These are phyloP conservation scores for Exsudoporus frostii DNA, from an alignment of 768 basidiomycete species.

Conservation along the genomic window DNA sequence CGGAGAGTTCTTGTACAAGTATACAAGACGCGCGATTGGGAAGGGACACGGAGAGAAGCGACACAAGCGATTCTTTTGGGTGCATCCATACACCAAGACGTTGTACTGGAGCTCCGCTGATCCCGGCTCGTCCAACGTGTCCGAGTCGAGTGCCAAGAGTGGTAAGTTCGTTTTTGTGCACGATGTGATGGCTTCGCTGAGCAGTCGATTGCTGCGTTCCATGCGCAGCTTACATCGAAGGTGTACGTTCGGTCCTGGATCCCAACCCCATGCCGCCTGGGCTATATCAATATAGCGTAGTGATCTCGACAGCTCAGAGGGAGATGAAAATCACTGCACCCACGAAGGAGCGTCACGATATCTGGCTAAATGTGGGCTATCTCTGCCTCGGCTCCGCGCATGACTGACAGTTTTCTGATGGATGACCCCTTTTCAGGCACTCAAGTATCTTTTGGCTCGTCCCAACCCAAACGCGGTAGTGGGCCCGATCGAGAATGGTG, in stretches of 20 bases:
- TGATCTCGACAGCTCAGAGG: conserved; percentile 88
- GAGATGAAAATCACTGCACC: conserved; percentile 99
- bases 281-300: conserved; percentile 86
- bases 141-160: conserved; percentile 94
- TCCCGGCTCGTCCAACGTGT: conserved; percentile 83
- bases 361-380: conserved; percentile 82
- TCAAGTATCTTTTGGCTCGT: conserved; percentile 85
- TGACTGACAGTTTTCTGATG: conserved; percentile 8
- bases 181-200: conserved; percentile 6
- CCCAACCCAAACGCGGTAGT: conserved; percentile 40
- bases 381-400: conserved; percentile 5
- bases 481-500: conserved; percentile 31
- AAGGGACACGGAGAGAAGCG: conserved; percentile 87
- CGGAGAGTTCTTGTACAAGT: conserved; percentile 97
- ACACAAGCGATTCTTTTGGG: conserved; percentile 98
- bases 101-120: conserved; percentile 96
- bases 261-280: conserved; percentile 96
- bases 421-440: conserved; percentile 53
- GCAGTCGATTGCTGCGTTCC: not conserved
- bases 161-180: conserved; percentile 54
- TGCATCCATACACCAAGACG: conserved; percentile 99
- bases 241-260: conserved; percentile 88
- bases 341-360: conserved; percentile 93
- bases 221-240: conserved; percentile 82
- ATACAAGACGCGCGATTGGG: conserved; percentile 85